These are phyloP conservation scores for Mariannaea sp. DNA, from an alignment of 2,329 filamentous ascomycete genomes.

Conservation along the genomic window DNA sequence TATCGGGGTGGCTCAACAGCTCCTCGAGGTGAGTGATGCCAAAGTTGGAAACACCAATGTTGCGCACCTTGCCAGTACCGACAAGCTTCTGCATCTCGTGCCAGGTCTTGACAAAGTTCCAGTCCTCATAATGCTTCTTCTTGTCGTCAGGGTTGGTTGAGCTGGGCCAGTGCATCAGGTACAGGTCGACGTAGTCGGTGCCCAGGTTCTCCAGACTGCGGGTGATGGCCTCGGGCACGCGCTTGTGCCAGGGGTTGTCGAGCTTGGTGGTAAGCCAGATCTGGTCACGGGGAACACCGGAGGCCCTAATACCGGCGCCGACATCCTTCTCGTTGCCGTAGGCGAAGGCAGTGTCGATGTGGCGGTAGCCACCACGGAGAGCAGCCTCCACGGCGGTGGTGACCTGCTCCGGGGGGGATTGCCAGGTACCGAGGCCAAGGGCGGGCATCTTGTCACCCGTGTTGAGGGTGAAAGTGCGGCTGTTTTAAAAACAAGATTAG, in stretches of 20 bases:
- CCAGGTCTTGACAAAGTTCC: conserved; percentile 84
- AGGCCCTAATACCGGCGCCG: conserved; percentile 66
- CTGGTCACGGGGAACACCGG: conserved; percentile 66
- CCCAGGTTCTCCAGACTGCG: conserved; percentile 64
- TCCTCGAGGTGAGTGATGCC: conserved; percentile 79
- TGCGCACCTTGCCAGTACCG: conserved; percentile 72
- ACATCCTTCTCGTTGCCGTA: conserved; percentile 79
- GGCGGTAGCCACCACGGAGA: conserved; percentile 70
- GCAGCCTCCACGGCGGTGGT: conserved; percentile 72
- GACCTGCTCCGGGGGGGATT: conserved; percentile 72
- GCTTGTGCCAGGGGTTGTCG: conserved; percentile 78
- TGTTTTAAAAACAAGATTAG: neutral
- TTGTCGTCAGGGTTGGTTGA: conserved; percentile 64
- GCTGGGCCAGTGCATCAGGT: conserved; percentile 74
- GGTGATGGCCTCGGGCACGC: conserved; percentile 65
- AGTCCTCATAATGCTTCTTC: conserved; percentile 74
- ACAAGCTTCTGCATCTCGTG: conserved; percentile 73
- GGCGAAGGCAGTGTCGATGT: conserved; percentile 76
- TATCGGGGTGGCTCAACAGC: conserved; percentile 68
- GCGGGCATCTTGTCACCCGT: conserved; percentile 79
- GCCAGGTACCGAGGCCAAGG: conserved; percentile 80
- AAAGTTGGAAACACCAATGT: conserved; percentile 89
- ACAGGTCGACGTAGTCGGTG: conserved; percentile 70
- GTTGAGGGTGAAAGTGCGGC: conserved; percentile 67
- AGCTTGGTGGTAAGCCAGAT: conserved; percentile 83